Evolutionary conservation across 1,139 yeast genomes (phyloP), one percentile per base, ranked within the genome.

Genomic region (Magnusiomyces ingens): DNA sequence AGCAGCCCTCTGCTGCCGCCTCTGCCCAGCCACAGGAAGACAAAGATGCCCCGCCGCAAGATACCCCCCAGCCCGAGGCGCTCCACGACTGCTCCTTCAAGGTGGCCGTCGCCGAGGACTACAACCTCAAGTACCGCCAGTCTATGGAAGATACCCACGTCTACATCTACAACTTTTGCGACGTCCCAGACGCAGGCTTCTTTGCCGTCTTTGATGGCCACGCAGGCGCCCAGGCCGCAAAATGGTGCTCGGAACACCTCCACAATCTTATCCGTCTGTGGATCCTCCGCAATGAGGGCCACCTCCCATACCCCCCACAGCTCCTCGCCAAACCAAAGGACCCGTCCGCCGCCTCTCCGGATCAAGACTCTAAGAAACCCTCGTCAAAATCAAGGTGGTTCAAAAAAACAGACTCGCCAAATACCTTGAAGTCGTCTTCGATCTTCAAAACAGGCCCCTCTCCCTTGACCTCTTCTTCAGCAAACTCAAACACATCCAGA

Each of bases 61-160:
- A 49, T 10, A 21, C 49, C 4, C 15, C 49, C 41, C 22, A 26
- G 10, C 26, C 38, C n/a, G 13, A 46, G 18, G 42, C 50, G 6
- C 17, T 50, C 29, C 57, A 54, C 48, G 58, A 59, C n/a, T 65
- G 69, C 56, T 57, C 70, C 2, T 71, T 70, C 52, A 44, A 57
- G 53, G 96, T 89, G 3, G 97, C 97, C 0, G 96, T 91, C 15
- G 83, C 95, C 12, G 97, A 90, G 63, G 93, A 89, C 68, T 83
- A 84, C 61, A 93, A 93, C 69, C 71, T 81, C 26, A 81, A 86
- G 58, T 91, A 84, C 67, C 76, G 99, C 56, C 80, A 86, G 55
- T 82, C 90, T 47, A 93, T 93, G 99, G 99, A 93, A 67, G 99
- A 93, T 68, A 95, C 94, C 11, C 98, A 93, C 67, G 87, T 95